Base-by-base conservation (phyloP, 2,329 filamentous ascomycete genomes). In the Alternaria brassicae region DNA sequence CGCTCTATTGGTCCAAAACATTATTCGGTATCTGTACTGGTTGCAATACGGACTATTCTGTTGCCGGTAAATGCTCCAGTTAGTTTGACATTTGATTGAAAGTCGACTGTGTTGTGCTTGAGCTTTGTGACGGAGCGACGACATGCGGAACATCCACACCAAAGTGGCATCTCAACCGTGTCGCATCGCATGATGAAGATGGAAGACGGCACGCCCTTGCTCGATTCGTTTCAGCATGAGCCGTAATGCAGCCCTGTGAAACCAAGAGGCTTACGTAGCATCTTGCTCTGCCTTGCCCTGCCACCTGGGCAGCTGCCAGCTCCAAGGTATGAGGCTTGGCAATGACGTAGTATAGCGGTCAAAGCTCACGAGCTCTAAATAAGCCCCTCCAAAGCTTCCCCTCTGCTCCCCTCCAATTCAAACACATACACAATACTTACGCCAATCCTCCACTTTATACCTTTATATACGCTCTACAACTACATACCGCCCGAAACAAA, bases 301-400 rank as follows among this genome's bases (percentile, higher is more conserved):
- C 4, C 8, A 8, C 4, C n/a, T n/a, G 25, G 25, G 25, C 4
- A 27, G 25, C 51, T 45, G n/a, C 40, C 37, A 54, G 53, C 37
- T 39, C 13, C 37, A 9, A 12, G 17, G 37, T 6, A 17, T 9
- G 17, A 7, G 17, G 36, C 72, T 74, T 75, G 72, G 72, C 72
- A 56, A 61, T 76, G 72, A 75, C 72, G 73, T 74, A 73, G 52
- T 34, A 3, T n/a, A 27, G 28, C 49, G 63, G 63, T 61, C 67
- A 59, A 62, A 66, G 62, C 67, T 67, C 65, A 58, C 37, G 45
- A 68, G 68, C 66, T 69, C 68, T 72, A 68, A 66, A 65, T 68
- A 68, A 17, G 64, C 73, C 72, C 72, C 74, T 75, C 73, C 67
- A 74, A 69, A 73, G 68, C 70, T 63, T 61, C 66, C 61, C 69